Conservation (phyloP, 441 rosid genomes). For the Bocquillonia castaneifolia region DNA sequence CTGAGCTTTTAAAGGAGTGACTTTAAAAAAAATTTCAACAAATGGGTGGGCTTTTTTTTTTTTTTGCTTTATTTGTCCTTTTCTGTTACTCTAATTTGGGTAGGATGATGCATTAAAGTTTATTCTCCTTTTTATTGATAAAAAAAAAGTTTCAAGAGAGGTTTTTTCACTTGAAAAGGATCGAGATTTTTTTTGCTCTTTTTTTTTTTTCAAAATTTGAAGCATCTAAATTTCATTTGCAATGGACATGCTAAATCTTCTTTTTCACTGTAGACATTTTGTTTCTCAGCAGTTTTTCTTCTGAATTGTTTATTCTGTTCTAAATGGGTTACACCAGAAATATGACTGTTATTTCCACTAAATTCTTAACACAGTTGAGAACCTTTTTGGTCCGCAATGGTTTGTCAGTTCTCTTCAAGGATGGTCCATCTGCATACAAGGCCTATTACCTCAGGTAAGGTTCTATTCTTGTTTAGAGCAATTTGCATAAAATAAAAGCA, state of each 20-base stretch:
- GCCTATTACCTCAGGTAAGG: conserved; percentile 68
- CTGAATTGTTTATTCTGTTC: not conserved
- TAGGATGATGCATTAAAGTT: too few relatives aligned
- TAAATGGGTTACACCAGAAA: not conserved
- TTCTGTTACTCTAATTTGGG: not conserved
- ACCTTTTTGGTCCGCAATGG: conserved; percentile 98
- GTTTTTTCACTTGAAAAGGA: conserved; percentile 4
- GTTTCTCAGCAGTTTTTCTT: not conserved
- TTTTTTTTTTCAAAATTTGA: not conserved
- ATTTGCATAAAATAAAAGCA: not conserved
- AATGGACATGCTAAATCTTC: not conserved
- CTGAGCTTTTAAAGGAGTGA: not conserved
- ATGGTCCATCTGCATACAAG: conserved; percentile 84
- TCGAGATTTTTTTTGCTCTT: not conserved
- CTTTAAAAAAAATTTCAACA: not conserved
- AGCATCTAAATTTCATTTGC: not conserved
- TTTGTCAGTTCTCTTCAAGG: conserved; percentile 75
- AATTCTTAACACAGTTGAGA: conserved; percentile 53
- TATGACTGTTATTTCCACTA: conserved; percentile 11
- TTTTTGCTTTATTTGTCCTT: not conserved
- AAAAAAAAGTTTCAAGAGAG: not conserved
- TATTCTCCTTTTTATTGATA: not conserved
- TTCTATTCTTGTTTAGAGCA: conserved; percentile 8
- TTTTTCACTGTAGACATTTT: not conserved
- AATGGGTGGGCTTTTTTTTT: not conserved